Evolutionary conservation across 164 flowering plant genomes (phyloP), one percentile per base, ranked within the genome.

Genomic region (Brasenia schreberi): DNA sequence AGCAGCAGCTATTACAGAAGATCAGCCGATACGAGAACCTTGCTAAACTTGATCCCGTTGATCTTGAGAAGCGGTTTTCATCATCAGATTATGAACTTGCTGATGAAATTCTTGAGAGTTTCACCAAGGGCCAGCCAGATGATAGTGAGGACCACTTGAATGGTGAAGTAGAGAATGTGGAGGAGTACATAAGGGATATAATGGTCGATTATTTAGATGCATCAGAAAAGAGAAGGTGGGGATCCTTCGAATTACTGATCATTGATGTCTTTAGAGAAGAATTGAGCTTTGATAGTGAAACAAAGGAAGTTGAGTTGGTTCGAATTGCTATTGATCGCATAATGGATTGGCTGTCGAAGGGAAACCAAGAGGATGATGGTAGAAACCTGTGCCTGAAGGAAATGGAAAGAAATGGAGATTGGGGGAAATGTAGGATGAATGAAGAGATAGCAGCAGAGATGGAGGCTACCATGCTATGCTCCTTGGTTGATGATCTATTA

Each of bases 401-500:
- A 6, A 85, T 85, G 87, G 87, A 84, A 61, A 75, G 43, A 45
- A 74, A 71, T n/a, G 79, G 81, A 9, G 66, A 52, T 18, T 81
- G 90, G 92, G 75, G 62, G 17, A 68, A 64, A 33, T 61, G 74
- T 61, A 77, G 72, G 6, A 80, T 76, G 45, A 84, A 83, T 56
- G 69, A 70, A 52, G 87, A 83, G 63, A 12, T 85, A 62, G 82
- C 66, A 0, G 19, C 68, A 62, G 84, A 83, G 10, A 5, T 90
- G 69, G 90, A 81, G 73, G 65, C 19, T 17, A 65, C 52, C 33
- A 59, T 87, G 43, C 72, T 78, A 61, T 56, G 53, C 64, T 72
- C 66, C 63, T 76, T 89, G 80, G 27, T 89, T 53, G 73, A 81
- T 19, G 91, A 87, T 63, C 60, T 84, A 59, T 70, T 87, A 53